These are phyloP conservation scores for Wickerhamomyces queroliae DNA, from an alignment of 805 yeast species.

Conservation along the genomic window DNA sequence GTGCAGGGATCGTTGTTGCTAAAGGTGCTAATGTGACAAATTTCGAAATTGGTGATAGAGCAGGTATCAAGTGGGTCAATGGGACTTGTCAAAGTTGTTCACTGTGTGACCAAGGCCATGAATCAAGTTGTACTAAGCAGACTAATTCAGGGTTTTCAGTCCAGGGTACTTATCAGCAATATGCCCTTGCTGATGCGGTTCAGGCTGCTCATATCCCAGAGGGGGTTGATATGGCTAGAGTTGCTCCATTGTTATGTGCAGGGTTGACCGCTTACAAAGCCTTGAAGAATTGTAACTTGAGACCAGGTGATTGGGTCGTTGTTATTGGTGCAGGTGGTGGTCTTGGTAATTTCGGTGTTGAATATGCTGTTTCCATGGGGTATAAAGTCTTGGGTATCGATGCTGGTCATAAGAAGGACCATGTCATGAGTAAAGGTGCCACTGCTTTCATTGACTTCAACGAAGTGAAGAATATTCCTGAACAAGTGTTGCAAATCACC, in stretches of 20 bases:
- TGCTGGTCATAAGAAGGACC: conserved; percentile 63
- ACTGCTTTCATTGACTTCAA: conserved; percentile 52
- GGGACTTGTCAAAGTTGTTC: conserved; percentile 59
- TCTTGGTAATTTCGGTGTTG: conserved; percentile 65
- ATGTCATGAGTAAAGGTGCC: conserved; percentile 48
- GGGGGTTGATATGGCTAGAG: conserved; percentile 43
- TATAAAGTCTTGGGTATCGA: conserved; percentile 61
- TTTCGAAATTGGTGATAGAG: conserved; percentile 54
- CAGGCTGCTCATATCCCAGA: conserved; percentile 52
- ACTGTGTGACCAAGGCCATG: conserved; percentile 47
- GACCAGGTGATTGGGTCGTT: conserved; percentile 64
- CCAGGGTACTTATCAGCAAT: conserved; percentile 59
- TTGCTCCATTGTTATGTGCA: conserved; percentile 58
- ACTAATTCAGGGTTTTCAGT: conserved; percentile 66
- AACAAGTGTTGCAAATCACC: conserved; percentile 37
- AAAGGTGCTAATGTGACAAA: conserved; percentile 49
- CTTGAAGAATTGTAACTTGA: conserved; percentile 45
- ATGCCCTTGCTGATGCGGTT: conserved; percentile 54
- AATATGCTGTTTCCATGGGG: conserved; percentile 72
- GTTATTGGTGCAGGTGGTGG: conserved; percentile 78
- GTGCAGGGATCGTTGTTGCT: conserved; percentile 61
- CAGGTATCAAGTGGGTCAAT: conserved; percentile 63
- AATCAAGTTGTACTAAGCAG: conserved; percentile 62
- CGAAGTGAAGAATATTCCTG: conserved; percentile 39
- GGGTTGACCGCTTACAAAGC: conserved; percentile 64